Percentiles rank a stretch among this genome's conserved stretches.
phyloP scores from a whole-genome alignment of 805 yeast genomes.

The Blastobotrys attinorum region DNA sequence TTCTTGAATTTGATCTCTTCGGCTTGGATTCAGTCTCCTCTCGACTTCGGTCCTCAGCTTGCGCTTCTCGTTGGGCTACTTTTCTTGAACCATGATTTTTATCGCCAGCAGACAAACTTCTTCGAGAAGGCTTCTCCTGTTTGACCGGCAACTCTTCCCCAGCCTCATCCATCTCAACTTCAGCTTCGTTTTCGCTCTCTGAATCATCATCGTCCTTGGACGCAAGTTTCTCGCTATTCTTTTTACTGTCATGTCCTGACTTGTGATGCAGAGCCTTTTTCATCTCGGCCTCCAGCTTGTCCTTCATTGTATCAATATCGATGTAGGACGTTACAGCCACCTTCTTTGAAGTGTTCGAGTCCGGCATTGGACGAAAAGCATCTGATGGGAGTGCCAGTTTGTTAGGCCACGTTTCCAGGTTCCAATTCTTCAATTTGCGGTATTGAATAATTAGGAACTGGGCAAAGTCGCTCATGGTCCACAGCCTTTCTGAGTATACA shows the following conservation, averaged over 20 bases:
- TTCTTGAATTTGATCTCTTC: conserved; percentile 8
- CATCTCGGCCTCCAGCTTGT: conserved; percentile 8
- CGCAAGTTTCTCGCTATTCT: too few relatives aligned
- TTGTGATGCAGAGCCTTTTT: conserved; percentile 5
- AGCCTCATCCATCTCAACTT: not conserved
- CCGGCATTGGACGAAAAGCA: conserved; percentile 52
- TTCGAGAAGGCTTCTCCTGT: too few relatives aligned
- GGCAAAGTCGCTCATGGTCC: conserved; percentile 63
- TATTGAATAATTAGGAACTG: conserved; percentile 56
- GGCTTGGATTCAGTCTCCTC: conserved; percentile 19
- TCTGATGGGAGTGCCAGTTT: conserved; percentile 64
- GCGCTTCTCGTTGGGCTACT: not conserved
- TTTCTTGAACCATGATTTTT: too few relatives aligned
- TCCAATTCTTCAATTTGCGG: conserved; percentile 57
- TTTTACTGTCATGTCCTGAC: not conserved
- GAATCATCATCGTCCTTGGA: not conserved
- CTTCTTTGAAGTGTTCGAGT: conserved; percentile 49
- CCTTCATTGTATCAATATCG: conserved; percentile 38
- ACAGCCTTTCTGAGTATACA: conserved; percentile 34
- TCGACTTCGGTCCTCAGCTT: conserved; percentile 3
- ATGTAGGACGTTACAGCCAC: conserved; percentile 50
- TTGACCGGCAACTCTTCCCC: not conserved
- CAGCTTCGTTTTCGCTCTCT: not conserved
- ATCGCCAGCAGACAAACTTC: too few relatives aligned
- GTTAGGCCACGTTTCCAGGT: conserved; percentile 74